Evolutionary conservation across 805 yeast genomes (phyloP), one percentile per base, ranked within the genome.

Genomic region (Pichia scutulata): DNA sequence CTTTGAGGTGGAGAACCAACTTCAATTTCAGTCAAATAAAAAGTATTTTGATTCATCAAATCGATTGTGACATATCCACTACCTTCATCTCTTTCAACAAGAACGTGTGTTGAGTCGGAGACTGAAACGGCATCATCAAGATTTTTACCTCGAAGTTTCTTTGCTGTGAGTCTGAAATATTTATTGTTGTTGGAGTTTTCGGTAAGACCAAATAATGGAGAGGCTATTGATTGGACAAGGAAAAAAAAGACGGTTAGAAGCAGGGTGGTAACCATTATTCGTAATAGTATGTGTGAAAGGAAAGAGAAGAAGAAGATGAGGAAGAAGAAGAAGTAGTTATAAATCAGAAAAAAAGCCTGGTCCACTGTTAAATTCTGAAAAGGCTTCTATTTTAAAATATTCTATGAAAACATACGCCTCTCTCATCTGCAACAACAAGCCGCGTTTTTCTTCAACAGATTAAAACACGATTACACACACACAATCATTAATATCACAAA

Each of bases 1-100:
- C 69, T 65, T 60, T 83, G 85, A 0, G 70, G 59, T 2, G 81
- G 75, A 0, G 86, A 75, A 8, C 93, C 92, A 22, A 85, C 61
- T 19, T 64, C 60, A 30, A 79, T 52, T 2, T 66, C 67, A 2
- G 74, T 75, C 10, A 76, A 62, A 57, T 77, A 79, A 52, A 77
- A 79, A 7, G 71, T 63, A 21, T 60, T 55, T 46, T 70, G 66
- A 55, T 77, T 77, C 10, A 58, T 56, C 19, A 77, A 53, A 7
- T 55, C 65, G 49, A 72, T 62, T 4, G 60, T 57, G 10, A 67
- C 67, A 2, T 56, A 48, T 9, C 63, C 69, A 39, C 55, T 58
- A 12, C 22, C 18, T 1, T 10, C 43, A 18, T 39, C 46, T 41
- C 50, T 42, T 26, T 47, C 43, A 2, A 33, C 16, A 10, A 22